These are phyloP conservation scores for Gossypium schwendimanii DNA, from an alignment of 441 rosid genomes.

Conservation along the genomic window DNA sequence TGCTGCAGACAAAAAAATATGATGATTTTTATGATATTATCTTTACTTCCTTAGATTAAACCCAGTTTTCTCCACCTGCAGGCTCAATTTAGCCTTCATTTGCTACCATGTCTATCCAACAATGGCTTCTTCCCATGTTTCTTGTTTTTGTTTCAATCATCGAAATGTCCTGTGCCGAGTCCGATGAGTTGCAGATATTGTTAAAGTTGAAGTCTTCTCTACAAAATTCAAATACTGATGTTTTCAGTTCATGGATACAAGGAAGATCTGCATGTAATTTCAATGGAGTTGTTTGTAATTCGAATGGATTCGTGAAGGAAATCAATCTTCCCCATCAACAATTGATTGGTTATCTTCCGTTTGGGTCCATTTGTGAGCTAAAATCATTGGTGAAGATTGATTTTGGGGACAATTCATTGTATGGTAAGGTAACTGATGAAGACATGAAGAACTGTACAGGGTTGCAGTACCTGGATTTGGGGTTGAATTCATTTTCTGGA, in stretches of 20 bases:
- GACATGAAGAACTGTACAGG: conserved; percentile 30
- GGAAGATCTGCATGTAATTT: conserved; percentile 29
- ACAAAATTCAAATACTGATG: conserved; percentile 9
- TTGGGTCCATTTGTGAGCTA: conserved; percentile 34
- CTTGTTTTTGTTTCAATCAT: conserved; percentile 21
- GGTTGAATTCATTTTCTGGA: conserved; percentile 40
- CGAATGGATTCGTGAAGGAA: conserved; percentile 30
- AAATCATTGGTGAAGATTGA: conserved; percentile 34
- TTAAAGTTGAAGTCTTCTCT: conserved; percentile 32
- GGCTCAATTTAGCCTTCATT: not conserved
- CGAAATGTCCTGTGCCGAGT: conserved; percentile 13
- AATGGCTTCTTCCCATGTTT: conserved; percentile 8
- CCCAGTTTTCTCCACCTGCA: conserved; percentile 1
- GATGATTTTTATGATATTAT: not conserved
- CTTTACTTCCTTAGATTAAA: not conserved
- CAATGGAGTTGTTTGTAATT: conserved; percentile 37
- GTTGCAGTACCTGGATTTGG: conserved; percentile 37
- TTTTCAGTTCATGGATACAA: conserved; percentile 35
- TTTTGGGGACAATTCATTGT: conserved; percentile 33
- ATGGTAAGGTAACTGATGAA: conserved; percentile 21
- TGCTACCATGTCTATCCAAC: conserved; percentile 19
- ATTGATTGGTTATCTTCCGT: conserved; percentile 31
- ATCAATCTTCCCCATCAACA: conserved; percentile 33
- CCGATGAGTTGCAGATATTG: conserved; percentile 38
- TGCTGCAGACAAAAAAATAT: not conserved